Base-by-base conservation (phyloP, 2,329 filamentous ascomycete genomes). In the Colletotrichum lindemuthianum region DNA sequence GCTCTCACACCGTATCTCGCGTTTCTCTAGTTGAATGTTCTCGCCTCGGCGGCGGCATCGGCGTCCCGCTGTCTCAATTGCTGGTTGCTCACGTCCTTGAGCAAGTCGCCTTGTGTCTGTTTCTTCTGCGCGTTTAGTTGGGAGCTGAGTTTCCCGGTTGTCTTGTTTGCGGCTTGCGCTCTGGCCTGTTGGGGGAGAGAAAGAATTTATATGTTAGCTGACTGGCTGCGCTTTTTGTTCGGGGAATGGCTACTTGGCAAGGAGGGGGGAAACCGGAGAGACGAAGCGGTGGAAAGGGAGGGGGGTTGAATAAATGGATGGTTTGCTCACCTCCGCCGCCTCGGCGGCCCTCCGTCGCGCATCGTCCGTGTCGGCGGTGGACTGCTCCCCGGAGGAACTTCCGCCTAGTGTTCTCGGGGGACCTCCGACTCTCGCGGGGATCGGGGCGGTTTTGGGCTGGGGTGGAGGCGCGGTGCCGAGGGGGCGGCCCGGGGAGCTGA, bases 81-180 rank as follows among this genome's bases (percentile, higher is more conserved):
- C 60, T 89, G 84, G 55, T 83, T 80, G 73, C 92, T 93, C 4
- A 83, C 86, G 68, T 91, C 85, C 67, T 88, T 87, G 52, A 97
- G 79, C 1, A 88, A 89, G 65, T 90, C 87, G 36, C 79, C 82
- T 57, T 88, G 84, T 8, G 90, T 93, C 79, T 92, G 88, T 70
- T 87, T 88, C 79, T 91, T 92, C 78, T 97, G 91, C 40, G 88
- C 89, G 59, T 89, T 86, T 12, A 97, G 81, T 73, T 93, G 89
- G 37, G 83, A 79, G 39, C 86, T 85, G 11, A 96, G 82, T 73
- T 93, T 94, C 13, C 92, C 89, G 70, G 88, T 87, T 50, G 79
- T 79, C 77, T 81, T 88, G 64, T 77, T 79, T 50, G 83, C 74
- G 39, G 86, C 85, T 70, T 88, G 86, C 16, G 88, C 88, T 68